These are phyloP conservation scores for Cercospora citrullina DNA, from an alignment of 2,329 filamentous ascomycete genomes.

Conservation along the genomic window DNA sequence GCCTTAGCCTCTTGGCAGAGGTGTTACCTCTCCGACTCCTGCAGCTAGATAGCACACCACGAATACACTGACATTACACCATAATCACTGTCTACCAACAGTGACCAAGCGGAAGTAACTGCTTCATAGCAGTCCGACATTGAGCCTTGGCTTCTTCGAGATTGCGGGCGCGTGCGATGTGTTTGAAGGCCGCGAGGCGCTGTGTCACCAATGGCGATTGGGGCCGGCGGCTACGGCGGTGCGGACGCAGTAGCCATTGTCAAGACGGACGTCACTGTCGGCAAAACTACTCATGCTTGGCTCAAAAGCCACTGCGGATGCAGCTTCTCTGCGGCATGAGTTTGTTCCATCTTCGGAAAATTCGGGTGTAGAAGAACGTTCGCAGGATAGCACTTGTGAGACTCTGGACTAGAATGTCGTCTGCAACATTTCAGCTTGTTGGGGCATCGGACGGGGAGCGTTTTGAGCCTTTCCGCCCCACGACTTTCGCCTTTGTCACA, in stretches of 20 bases:
- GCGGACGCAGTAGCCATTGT: not conserved
- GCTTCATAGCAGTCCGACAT: not conserved
- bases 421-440: not conserved
- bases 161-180: not conserved
- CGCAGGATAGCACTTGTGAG: not conserved
- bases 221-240: not conserved
- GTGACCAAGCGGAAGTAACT: not conserved
- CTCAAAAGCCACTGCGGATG: not conserved
- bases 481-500: not conserved
- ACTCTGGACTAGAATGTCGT: not conserved
- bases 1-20: no score
- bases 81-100: no score
- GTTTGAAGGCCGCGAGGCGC: not conserved
- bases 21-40: no score
- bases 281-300: not conserved
- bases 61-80: no score
- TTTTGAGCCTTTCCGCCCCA: not conserved
- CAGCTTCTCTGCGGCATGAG: not conserved
- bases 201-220: not conserved
- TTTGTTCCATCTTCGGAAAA: not conserved
- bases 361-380: not conserved
- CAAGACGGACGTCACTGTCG: not conserved
- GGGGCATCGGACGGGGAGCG: not conserved
- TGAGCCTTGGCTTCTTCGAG: not conserved
- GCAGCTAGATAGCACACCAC: no score